A percentile compares a stretch with the other conserved stretches of the same genome.
Conservation (phyloP, 495 filamentous ascomycete genomes). For the Daldinia concentrica region DNA sequence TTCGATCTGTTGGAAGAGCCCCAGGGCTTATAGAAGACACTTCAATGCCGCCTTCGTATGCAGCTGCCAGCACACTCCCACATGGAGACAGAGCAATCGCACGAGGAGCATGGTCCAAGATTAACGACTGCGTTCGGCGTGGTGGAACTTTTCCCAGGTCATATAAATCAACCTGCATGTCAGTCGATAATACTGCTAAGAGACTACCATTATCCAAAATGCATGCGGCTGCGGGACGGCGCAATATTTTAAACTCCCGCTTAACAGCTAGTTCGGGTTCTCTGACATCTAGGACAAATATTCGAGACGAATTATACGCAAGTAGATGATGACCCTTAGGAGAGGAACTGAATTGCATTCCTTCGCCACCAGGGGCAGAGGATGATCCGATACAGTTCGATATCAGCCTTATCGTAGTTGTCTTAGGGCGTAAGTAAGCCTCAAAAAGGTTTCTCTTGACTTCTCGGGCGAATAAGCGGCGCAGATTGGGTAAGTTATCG, state of each 20-base stretch:
- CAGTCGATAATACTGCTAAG: slow-evolving; percentile 81
- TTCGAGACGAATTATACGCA: slow-evolving; percentile 86
- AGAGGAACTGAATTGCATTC: slow-evolving; percentile 84
- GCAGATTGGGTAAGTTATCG: slow-evolving; percentile 65
- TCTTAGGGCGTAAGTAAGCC: slow-evolving; percentile 73
- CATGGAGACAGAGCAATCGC: slow-evolving; percentile 82
- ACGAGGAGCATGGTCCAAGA: slow-evolving; percentile 77
- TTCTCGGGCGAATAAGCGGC: slow-evolving; percentile 72
- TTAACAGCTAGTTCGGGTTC: slow-evolving; percentile 66
- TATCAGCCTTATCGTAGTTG: slow-evolving; percentile 78
- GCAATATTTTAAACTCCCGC: slow-evolving; percentile 80
- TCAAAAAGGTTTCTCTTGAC: slow-evolving; percentile 84
- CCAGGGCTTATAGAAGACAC: slow-evolving; percentile 76
- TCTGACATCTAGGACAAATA: slow-evolving; percentile 77
- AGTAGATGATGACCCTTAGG: slow-evolving; percentile 76
- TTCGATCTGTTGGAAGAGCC: slow-evolving; percentile 70
- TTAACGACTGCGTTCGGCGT: slow-evolving; percentile 72
- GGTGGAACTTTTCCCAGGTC: slow-evolving; percentile 68
- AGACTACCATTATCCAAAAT: slow-evolving; percentile 81
- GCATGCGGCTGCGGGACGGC: slow-evolving; percentile 78
- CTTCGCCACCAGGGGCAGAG: slow-evolving; percentile 83
- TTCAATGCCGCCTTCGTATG: slow-evolving; percentile 86
- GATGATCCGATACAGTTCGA: slow-evolving; percentile 85
- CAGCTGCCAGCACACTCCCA: slow-evolving; percentile 83
- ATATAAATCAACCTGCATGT: slow-evolving; percentile 86